Evolutionary conservation across 208 protist genomes (phyloP).

Genomic region (Trypanosoma congolense): DNA sequence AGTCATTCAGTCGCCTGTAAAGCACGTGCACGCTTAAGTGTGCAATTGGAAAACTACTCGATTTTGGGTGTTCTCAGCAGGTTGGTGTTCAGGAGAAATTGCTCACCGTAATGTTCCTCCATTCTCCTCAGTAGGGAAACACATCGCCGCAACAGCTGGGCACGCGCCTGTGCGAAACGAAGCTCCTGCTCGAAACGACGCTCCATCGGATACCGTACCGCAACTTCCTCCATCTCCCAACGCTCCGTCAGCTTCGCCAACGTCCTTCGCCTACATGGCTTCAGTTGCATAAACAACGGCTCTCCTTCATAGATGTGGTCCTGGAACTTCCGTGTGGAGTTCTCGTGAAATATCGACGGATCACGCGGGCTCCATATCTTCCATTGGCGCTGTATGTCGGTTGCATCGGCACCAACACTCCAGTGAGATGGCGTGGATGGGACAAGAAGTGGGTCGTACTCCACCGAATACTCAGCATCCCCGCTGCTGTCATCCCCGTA

Average conservation of each 20-base stretch:
- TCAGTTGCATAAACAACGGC: constrained; percentile 76
- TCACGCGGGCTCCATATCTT: constrained; percentile 81
- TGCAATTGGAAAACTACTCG: too few relatives aligned
- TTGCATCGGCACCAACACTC: constrained; percentile 52
- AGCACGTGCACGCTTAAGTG: too few relatives aligned
- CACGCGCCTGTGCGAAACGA: constrained; percentile 46
- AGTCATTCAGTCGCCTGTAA: too few relatives aligned
- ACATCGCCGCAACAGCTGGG: constrained; percentile 28
- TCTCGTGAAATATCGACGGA: constrained; percentile 73
- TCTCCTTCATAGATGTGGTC: constrained; percentile 86
- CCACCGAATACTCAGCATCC: constrained; percentile 9
- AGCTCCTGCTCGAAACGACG: constrained; percentile 27
- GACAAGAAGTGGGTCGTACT: constrained; percentile 43
- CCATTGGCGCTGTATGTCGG: constrained; percentile 60
- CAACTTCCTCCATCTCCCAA: constrained; percentile 69
- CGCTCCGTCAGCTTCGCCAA: constrained; percentile 46
- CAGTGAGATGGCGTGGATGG: constrained; percentile 68
- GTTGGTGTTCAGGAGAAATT: constrained; percentile 26
- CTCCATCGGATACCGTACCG: constrained; percentile 53
- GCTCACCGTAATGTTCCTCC: constrained; percentile 58
- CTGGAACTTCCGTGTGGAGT: constrained; percentile 74
- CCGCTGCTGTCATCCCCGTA: background rate
- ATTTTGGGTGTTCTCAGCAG: too few relatives aligned
- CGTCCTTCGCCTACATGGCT: constrained; percentile 26
- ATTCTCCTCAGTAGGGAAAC: constrained; percentile 43